Base-by-base conservation (phyloP, 208 protist species). In the Trypanosoma cruzi region DNA sequence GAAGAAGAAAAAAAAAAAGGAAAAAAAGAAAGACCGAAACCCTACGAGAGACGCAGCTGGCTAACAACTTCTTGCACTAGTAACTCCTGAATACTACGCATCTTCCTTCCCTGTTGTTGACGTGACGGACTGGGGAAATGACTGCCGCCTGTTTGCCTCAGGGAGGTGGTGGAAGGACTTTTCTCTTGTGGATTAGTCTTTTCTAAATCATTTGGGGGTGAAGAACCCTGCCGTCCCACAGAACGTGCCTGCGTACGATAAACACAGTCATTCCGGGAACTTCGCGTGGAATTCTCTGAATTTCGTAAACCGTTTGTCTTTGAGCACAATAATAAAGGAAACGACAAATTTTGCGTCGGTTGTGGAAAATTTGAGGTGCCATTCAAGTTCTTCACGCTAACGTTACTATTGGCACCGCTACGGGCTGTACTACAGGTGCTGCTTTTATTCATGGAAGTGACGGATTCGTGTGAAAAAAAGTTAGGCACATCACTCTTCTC, bases 321-420 rank as follows among this genome's bases (percentile, higher is more conserved):
- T 68, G n/a, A 60, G 32, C 44, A 58, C 64, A 34, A 24, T 59
- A 34, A 26, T n/a, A 26, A 52, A 4, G 48, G 48, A 52, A 52
- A 26, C 11, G 22, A 24, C 48, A 52, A 26, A 52, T 18, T n/a
- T n/a, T 1, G 48, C 22, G 8, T 10, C n/a, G 4, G 16, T n/a
- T 52, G 16, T 28, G 18, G 22, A 64, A 53, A 20, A 26, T 49
- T 26, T 52, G 48, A 26, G 48, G 22, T 24, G 11, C 11, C 6
- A 52, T 1, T 52, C 18, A 0, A 36, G 18, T 14, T 32, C 0
- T 1, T 24, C 31, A 3, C 18, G 26, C 40, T 28, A 34, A 14
- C 24, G 22, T 53, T 64, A 34, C 28, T 53, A 34, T 64, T 64
- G 1, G 22, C 40, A 1, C 58, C 40, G 24, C 24, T 50, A 20